Percentiles rank a stretch among this genome's conserved stretches.
phyloP scores from a whole-genome alignment of 768 basidiomycete genomes.

The Royoungia palumana region DNA sequence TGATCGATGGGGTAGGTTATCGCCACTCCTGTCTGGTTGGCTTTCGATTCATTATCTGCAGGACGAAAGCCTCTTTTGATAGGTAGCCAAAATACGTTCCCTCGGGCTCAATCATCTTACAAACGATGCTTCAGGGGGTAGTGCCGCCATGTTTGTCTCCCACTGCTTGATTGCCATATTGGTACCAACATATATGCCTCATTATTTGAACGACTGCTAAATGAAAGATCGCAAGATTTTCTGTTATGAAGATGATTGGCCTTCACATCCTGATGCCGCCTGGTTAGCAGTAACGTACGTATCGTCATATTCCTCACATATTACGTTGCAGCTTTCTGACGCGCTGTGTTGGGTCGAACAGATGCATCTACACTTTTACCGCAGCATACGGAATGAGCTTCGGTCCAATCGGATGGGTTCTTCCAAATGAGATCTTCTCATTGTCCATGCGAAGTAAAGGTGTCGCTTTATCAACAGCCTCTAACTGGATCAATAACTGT shows the following conservation, averaged over 20 bases:
- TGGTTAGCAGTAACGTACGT: conserved; percentile 69
- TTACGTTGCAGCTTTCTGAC: not conserved
- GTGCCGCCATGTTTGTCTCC: conserved; percentile 58
- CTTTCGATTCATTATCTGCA: conserved; percentile 18
- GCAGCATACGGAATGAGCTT: conserved; percentile 73
- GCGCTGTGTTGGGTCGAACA: conserved; percentile 17
- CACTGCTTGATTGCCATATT: conserved; percentile 65
- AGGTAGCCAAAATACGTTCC: conserved; percentile 25
- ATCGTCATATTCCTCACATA: not conserved
- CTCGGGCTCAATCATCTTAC: not conserved
- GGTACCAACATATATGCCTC: conserved; percentile 35
- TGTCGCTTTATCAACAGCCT: conserved; percentile 78
- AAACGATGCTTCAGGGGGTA: conserved; percentile 41
- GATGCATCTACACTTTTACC: conserved; percentile 72
- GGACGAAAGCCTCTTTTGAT: conserved; percentile 66
- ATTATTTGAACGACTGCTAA: not conserved
- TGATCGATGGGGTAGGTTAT: conserved; percentile 53
- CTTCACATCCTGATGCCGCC: conserved; percentile 51
- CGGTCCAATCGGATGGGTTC: conserved; percentile 81
- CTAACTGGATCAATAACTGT: conserved; percentile 88
- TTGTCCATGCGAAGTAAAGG: conserved; percentile 77
- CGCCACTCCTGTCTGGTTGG: not conserved
- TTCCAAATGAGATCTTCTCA: conserved; percentile 82
- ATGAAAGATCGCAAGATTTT: conserved; percentile 37
- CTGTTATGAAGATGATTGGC: conserved; percentile 55